Percentiles rank a stretch among this genome's conserved stretches.
phyloP scores from a whole-genome alignment of 2,329 filamentous ascomycete genomes.

The Aspergillus cejpii region DNA sequence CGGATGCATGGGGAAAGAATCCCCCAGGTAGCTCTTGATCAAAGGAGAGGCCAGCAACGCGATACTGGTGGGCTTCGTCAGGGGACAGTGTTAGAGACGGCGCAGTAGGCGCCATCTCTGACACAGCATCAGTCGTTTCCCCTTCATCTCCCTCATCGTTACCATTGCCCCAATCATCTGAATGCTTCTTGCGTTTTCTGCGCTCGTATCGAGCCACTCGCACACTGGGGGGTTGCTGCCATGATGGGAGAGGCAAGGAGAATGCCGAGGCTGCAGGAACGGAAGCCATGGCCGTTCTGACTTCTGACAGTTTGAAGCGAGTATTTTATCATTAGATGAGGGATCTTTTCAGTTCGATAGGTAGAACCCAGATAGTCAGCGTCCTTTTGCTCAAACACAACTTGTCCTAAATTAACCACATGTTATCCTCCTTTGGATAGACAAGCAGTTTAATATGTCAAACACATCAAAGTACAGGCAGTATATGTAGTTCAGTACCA shows the following conservation, averaged over 20 bases:
- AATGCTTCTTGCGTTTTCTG: constrained; percentile 30
- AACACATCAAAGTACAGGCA: neutral
- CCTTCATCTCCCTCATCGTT: constrained; percentile 18
- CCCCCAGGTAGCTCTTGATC: constrained; percentile 36
- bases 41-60: constrained; percentile 36
- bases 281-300: constrained; percentile 26
- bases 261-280: constrained; percentile 31
- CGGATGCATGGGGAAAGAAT: constrained; percentile 38
- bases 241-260: constrained; percentile 34
- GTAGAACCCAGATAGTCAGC: too few relatives aligned
- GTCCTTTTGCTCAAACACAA: neutral
- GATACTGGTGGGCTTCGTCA: constrained; percentile 40
- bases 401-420: neutral
- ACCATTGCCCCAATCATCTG: constrained; percentile 23
- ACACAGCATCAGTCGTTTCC: constrained; percentile 27
- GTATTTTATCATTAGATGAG: neutral
- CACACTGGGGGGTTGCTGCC: constrained; percentile 32
- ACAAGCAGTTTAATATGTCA: neutral
- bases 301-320: neutral
- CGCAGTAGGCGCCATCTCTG: constrained; percentile 18
- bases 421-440: neutral
- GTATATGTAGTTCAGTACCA: neutral
- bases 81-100: constrained; percentile 32
- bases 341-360: too few relatives aligned
- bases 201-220: constrained; percentile 34